Evolutionary conservation across 441 rosid genomes (phyloP), one percentile per base, ranked within the genome.

Genomic region (Arabidopsis lyrata): DNA sequence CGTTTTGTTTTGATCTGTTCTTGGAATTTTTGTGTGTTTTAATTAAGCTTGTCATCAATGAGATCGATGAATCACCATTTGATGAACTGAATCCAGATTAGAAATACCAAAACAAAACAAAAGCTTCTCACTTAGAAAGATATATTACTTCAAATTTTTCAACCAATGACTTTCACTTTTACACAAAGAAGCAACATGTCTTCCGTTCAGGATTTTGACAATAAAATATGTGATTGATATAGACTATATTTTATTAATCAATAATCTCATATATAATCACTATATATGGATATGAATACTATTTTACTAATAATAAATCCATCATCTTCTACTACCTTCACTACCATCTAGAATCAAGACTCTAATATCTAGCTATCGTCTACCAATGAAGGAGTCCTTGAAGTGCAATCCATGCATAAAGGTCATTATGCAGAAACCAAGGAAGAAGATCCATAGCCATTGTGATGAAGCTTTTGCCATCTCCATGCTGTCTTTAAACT

Each of bases 11-110:
- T 5, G 66, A 80, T 81, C 42, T 10, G n/a, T 5, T 38, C 76
- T 55, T 66, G 8, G 13, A 8, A 31, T 47, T 53, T 35, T 18
- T 36, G 38, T 52, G 16, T 68, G 29, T 78, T 29, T n/a, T n/a
- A n/a, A n/a, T n/a, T n/a, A 74, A 94, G 97, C 90, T 92, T 48
- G 97, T 88, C 77, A 86, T 94, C 80, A 80, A 57, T 70, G 99
- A 90, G 91, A 91, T 94, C 90, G 84, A 94, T 65, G 85, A 82
- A 58, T 12, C 56, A 22, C 15, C 56, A 52, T 22, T 5, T 50
- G 55, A 50, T 24, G 55, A 50, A 20, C 0, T 24, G 32, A 22
- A 52, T 22, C 56, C 56, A 52, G 4, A 52, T 11, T 22, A 52
- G 8, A 24, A 12, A 24, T 52, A 52, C 57, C 8, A 5, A 52